These are phyloP conservation scores for Phyllosticta ampelicida DNA, from an alignment of 2,329 filamentous ascomycete genomes.

Conservation along the genomic window DNA sequence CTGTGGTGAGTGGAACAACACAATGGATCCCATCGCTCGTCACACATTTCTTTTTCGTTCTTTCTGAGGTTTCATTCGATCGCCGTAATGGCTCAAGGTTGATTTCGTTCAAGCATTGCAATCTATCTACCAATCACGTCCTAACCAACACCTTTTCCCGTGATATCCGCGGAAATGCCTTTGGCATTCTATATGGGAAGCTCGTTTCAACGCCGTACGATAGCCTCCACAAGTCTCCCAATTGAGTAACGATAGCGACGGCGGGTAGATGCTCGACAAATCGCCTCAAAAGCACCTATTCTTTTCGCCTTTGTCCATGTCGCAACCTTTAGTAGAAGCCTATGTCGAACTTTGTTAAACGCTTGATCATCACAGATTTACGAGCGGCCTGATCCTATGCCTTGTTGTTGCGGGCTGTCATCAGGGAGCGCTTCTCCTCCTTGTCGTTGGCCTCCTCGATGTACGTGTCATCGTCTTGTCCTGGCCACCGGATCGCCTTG, in stretches of 20 bases:
- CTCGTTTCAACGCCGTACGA: background rate
- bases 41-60: background rate
- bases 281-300: background rate
- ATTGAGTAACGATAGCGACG: background rate
- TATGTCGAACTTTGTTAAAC: background rate
- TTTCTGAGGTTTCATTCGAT: background rate
- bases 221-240: background rate
- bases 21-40: background rate
- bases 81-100: background rate
- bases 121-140: background rate
- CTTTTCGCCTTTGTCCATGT: background rate
- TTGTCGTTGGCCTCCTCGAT: background rate
- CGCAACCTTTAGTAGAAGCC: background rate
- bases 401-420: background rate
- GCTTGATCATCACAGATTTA: background rate
- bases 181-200: background rate
- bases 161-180: background rate
- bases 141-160: background rate
- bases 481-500: constrained; percentile 46
- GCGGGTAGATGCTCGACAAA: background rate
- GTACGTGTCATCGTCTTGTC: constrained; percentile 15
- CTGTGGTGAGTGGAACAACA: background rate
- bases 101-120: background rate
- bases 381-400: background rate
- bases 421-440: background rate